phyloP scores from a whole-genome alignment of 768 basidiomycete genomes.

The Agrocybe pediades region DNA sequence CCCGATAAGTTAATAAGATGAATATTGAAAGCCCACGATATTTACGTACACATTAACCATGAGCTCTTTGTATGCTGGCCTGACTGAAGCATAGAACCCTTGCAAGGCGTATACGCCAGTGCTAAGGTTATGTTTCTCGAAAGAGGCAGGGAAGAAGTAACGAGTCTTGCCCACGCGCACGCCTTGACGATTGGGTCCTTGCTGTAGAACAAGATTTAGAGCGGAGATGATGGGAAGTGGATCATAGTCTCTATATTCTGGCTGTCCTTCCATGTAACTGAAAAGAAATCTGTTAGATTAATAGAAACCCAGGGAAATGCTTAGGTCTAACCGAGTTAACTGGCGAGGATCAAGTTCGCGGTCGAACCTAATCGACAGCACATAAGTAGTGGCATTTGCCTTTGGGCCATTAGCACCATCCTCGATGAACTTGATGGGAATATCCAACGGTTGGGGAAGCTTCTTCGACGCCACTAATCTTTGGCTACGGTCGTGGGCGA shows the following conservation, averaged over 20 bases:
- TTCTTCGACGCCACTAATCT: slow-evolving; percentile 45
- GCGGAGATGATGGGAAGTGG: slow-evolving; percentile 54
- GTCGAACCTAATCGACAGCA: slow-evolving; percentile 40
- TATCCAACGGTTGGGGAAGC: slow-evolving; percentile 46
- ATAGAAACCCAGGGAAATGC: not conserved
- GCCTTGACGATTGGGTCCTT: slow-evolving; percentile 46
- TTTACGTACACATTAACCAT: slow-evolving; percentile 53
- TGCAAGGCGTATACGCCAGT: slow-evolving; percentile 38
- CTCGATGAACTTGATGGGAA: slow-evolving; percentile 43
- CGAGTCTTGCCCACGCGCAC: slow-evolving; percentile 54
- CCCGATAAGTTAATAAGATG: not conserved
- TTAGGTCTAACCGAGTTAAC: slow-evolving; percentile 33
- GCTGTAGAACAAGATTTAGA: slow-evolving; percentile 58
- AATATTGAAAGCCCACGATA: not conserved
- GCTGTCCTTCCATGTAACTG: slow-evolving; percentile 55
- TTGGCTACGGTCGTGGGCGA: slow-evolving; percentile 55
- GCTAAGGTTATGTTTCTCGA: slow-evolving; percentile 27
- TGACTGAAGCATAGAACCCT: slow-evolving; percentile 53
- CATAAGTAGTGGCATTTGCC: slow-evolving; percentile 42
- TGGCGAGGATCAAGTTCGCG: slow-evolving; percentile 37
- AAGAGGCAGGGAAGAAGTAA: slow-evolving; percentile 51
- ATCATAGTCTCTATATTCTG: slow-evolving; percentile 46
- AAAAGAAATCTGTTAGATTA: not conserved
- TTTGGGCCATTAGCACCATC: slow-evolving; percentile 36
- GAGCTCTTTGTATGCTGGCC: slow-evolving; percentile 48